A percentile compares a stretch with the other conserved stretches of the same genome.
These are phyloP conservation scores for Sporothrix sp. DNA, from an alignment of 2,329 filamentous ascomycete genomes.

Conservation along the genomic window DNA sequence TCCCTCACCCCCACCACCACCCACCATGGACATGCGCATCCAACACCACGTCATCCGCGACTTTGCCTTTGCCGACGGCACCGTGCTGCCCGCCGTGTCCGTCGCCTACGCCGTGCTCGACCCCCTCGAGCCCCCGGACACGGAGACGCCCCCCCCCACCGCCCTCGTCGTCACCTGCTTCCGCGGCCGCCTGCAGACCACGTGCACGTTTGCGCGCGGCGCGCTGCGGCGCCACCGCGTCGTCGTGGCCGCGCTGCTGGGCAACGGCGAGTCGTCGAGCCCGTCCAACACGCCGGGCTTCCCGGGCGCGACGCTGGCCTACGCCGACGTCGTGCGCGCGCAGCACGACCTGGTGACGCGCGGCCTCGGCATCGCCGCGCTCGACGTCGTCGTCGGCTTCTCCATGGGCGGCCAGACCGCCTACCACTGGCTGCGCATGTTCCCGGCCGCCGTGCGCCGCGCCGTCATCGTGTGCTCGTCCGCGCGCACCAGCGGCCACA, in stretches of 20 bases:
- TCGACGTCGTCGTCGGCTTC: constrained; percentile 43
- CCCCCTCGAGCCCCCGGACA: too few species aligned
- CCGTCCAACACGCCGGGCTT: constrained; percentile 40
- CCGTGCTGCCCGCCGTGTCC: constrained; percentile 7
- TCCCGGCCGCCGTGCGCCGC: constrained; percentile 37
- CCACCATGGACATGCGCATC: neutral
- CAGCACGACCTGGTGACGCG: constrained; percentile 34
- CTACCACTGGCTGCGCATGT: constrained; percentile 42
- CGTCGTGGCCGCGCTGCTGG: constrained; percentile 41
- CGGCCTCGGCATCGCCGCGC: constrained; percentile 31
- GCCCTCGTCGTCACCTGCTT: constrained; percentile 15
- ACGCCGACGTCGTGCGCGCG: constrained; percentile 42
- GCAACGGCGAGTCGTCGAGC: constrained; percentile 44
- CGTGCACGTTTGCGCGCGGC: constrained; percentile 6
- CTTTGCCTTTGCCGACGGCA: constrained; percentile 11
- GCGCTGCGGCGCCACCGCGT: constrained; percentile 33
- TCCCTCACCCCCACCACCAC: too few species aligned
- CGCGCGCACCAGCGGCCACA: constrained; percentile 41
- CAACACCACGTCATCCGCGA: constrained; percentile 2
- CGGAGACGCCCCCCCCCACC: neutral
- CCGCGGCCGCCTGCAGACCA: constrained; percentile 13
- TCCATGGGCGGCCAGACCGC: constrained; percentile 47
- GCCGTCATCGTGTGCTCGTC: constrained; percentile 41
- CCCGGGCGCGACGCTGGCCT: constrained; percentile 29
- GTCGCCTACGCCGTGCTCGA: constrained; percentile 14